Evolutionary conservation across 345 rosid species (phyloP), one percentile per base, ranked within the genome.

Genomic region (Balakata baccata): DNA sequence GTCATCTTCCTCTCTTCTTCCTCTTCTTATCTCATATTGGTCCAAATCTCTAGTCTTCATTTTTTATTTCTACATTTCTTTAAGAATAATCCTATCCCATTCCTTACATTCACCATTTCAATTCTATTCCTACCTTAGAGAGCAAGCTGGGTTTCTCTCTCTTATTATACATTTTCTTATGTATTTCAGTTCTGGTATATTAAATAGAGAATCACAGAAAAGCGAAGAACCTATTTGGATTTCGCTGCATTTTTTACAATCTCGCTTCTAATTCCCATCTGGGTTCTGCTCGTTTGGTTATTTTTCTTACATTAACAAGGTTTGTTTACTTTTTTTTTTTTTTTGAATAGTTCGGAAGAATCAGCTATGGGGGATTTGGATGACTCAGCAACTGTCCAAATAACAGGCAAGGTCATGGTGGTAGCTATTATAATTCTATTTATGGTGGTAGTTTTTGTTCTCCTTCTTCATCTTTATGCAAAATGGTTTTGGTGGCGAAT

Each of bases 401-500:
- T 92, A 64, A 84, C 95, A 17, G 77, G 77, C 5, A 74, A 51
- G 67, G 56, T 78, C 50, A 69, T 74, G 81, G 66, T 73, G 18
- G 29, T 78, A 6, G 77, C 77, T 45, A 56, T 69, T 41, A 64
- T 78, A 37, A 57, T 78, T 47, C 74, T 78, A 11, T 69, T 73
- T 43, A 11, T 78, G 60, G 74, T 69, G 29, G 74, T 78, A 22
- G 70, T 78, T 54, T 68, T 73, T 49, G 74, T 74, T 47, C 49
- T 78, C 12, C 69, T 74, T 47, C 77, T 74, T 68, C 77, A 78
- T 69, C 70, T 73, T 14, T 78, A 74, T 57, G 74, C 74, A 43
- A 73, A 78, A 64, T 74, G 81, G 81, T 78, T 68, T 39, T 69
- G 73, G 77, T 86, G 95, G 88, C 84, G 92, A 78, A 46, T 77